phyloP scores from a whole-genome alignment of 768 basidiomycete species.

The Lentinula lateritia region DNA sequence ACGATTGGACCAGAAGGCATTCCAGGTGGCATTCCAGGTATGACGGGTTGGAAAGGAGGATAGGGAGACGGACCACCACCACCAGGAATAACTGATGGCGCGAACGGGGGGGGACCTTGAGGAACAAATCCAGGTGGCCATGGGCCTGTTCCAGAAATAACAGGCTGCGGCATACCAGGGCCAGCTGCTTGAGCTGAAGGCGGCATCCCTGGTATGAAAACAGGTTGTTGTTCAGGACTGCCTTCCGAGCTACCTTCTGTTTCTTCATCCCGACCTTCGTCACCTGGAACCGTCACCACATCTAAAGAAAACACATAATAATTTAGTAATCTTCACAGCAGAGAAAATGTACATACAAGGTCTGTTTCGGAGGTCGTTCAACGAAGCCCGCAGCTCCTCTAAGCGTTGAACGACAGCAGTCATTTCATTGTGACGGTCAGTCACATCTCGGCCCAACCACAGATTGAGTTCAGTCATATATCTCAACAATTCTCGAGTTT shows the following conservation, averaged over 20 bases:
- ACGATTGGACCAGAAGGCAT: conserved; percentile 2
- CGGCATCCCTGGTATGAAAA: background rate
- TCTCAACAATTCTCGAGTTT: conserved; percentile 74
- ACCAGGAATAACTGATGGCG: conserved; percentile 17
- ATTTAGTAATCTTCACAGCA: background rate
- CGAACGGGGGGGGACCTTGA: background rate
- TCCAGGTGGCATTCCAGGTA: conserved; percentile 12
- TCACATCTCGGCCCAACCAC: conserved; percentile 76
- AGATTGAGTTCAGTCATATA: conserved; percentile 74
- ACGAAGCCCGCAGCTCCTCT: conserved; percentile 35
- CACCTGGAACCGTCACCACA: background rate
- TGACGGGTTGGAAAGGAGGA: conserved; percentile 10
- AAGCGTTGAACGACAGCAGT: conserved; percentile 47
- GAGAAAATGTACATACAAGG: background rate
- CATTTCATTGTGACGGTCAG: conserved; percentile 72
- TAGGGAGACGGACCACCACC: conserved; percentile 11
- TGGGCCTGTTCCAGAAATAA: background rate
- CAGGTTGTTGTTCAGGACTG: background rate
- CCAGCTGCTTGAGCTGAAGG: background rate
- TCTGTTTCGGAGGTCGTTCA: background rate
- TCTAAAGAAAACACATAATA: background rate
- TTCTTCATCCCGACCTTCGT: background rate
- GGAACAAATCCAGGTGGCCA: conserved; percentile 3
- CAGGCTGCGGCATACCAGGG: conserved; percentile 4
- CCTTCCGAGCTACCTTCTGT: background rate